Base-by-base conservation (phyloP, 2,329 filamentous ascomycete genomes). In the Cladosporium austrohemisphaericum region DNA sequence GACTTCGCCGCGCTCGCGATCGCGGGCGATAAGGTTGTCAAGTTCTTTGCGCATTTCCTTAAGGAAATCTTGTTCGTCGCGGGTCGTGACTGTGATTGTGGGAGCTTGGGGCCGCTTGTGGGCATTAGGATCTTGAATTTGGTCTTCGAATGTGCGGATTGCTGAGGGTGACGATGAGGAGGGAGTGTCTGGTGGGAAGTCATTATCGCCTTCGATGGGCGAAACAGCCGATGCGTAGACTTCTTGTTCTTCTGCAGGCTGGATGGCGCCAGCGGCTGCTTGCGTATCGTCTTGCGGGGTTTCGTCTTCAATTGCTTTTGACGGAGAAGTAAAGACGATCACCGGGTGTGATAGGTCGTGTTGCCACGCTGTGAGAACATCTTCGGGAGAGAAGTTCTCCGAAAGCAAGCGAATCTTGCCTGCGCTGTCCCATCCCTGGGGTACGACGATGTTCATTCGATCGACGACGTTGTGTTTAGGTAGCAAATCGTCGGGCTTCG, bases 391-490 rank as follows among this genome's bases (percentile, higher is more conserved):
- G 60, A 97, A 97, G 0, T 85, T 88, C 64, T 95, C 93, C 47
- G 89, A 82, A 22, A 97, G 75, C 36, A 97, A 89, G 33, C 92
- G 80, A 52, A 98, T 96, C 71, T 97, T 98, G 52, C 90, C 91
- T 88, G 90, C 96, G 0, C 91, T 96, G 68, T 98, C 93, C 93
- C 93, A 98, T 67, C 96, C 96, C 13, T 91, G 86, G 1, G 92
- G 92, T 1, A 98, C 87, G 4, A 96, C 77, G 48, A 98, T 68
- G 41, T 50, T 50, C 92, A 80, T 70, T 93, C 93, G 59, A 44
- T 68, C 65, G 37, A 68, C 65, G 31, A 68, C 65, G 31, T 68
- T 66, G 44, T 68, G 86, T 70, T 89, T 93, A 19, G 94, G 76
- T 19, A 85, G 81, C 62, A 88, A 80, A 36, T 66, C 62, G 32